phyloP scores from a whole-genome alignment of 305 asterid species.

The Fraxinus velutina region DNA sequence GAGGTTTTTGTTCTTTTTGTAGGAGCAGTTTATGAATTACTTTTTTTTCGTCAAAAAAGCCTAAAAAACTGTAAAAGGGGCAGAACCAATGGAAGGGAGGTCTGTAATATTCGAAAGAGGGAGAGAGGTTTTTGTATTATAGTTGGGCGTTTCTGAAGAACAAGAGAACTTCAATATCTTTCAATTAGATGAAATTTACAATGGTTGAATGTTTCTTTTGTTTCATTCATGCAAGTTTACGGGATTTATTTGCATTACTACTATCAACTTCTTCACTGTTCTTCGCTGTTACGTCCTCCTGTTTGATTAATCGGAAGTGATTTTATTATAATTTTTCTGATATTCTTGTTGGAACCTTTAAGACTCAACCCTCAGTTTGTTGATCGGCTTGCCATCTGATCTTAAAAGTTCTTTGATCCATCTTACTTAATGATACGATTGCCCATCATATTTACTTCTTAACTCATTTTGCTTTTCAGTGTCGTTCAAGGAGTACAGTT shows the following conservation, averaged over 20 bases:
- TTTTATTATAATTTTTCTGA: not conserved
- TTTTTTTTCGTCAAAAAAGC: not conserved
- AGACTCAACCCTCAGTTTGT: not conserved
- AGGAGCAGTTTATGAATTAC: not conserved
- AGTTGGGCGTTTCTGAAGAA: not conserved
- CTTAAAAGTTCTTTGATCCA: not conserved
- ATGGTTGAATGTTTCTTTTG: not conserved
- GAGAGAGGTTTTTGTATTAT: not conserved
- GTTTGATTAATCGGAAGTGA: not conserved
- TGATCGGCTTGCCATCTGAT: not conserved
- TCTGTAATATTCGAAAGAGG: not conserved
- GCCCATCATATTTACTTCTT: not conserved
- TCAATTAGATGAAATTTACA: not conserved
- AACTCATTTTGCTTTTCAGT: not conserved
- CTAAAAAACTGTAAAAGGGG: not conserved
- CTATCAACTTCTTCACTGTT: not conserved
- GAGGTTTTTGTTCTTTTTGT: not conserved
- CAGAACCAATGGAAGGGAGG: not conserved
- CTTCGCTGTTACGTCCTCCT: not conserved
- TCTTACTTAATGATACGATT: not conserved
- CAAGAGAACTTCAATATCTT: not conserved
- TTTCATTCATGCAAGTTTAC: not conserved
- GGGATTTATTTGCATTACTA: not conserved
- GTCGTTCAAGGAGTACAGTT: not conserved
- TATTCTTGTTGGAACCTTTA: not conserved